A percentile compares a stretch with the other conserved stretches of the same genome.
phyloP scores from a whole-genome alignment of 2,329 filamentous ascomycete genomes.

The Ophiocordyceps robertsii region DNA sequence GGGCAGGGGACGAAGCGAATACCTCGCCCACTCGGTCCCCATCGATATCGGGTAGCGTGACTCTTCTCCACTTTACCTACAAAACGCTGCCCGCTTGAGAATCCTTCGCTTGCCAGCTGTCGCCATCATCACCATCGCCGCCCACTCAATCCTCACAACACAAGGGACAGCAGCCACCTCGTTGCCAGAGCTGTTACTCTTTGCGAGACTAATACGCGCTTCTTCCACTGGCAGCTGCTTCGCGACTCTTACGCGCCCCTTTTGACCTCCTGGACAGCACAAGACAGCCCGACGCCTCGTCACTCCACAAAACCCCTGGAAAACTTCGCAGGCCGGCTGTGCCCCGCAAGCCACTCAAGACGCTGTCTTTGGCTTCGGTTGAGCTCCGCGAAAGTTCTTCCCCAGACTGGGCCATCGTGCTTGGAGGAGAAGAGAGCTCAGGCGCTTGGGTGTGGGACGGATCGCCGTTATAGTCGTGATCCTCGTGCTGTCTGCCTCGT shows the following conservation, averaged over 20 bases:
- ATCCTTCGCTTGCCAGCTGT: background rate
- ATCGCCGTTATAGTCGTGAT: constrained; percentile 19
- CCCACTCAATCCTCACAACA: no score
- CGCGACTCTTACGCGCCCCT: no score
- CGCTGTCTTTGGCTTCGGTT: background rate
- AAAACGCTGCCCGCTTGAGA: background rate
- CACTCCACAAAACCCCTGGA: background rate
- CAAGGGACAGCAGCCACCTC: background rate
- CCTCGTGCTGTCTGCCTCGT: constrained; percentile 18
- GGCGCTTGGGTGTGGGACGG: constrained; percentile 1
- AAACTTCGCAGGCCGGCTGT: background rate
- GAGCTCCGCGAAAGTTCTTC: background rate
- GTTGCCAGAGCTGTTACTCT: background rate
- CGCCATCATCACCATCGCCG: background rate
- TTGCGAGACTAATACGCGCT: background rate
- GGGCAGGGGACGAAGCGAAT: background rate
- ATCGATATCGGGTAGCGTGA: no score
- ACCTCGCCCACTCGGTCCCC: no score
- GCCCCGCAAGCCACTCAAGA: background rate
- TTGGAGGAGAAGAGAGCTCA: background rate
- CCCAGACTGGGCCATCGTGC: background rate
- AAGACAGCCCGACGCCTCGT: no score
- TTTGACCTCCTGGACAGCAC: no score
- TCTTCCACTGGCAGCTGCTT: background rate
- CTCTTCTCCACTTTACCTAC: background rate